Evolutionary conservation across 257 asterid genomes (phyloP).

Genomic region (Solanum chmielewskii): DNA sequence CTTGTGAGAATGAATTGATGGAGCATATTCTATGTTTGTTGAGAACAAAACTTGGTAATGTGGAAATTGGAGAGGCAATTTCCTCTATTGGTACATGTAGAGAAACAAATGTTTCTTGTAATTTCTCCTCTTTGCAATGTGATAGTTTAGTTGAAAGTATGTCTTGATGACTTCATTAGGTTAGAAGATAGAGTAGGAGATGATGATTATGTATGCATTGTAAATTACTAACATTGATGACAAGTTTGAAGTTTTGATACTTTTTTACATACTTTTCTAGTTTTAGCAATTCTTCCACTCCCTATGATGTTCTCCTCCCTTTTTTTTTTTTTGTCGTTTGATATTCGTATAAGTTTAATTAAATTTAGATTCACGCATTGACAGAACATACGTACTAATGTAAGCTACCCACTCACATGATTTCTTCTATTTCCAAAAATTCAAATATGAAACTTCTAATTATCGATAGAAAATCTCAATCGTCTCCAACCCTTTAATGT

Average conservation of each 20-base stretch:
- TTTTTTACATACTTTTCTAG: not conserved
- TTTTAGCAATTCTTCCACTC: not conserved
- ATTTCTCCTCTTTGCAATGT: not conserved
- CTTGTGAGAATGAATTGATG: constrained; percentile 33
- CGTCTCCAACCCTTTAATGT: not conserved
- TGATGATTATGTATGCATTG: not conserved
- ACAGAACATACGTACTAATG: no score
- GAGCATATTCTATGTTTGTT: constrained; percentile 19
- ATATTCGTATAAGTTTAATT: not conserved
- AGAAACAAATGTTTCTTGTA: not conserved
- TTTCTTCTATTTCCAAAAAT: no score
- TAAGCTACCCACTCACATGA: no score
- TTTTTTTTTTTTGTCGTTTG: not conserved
- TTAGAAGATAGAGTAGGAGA: not conserved
- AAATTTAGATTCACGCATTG: not conserved
- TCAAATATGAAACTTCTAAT: not conserved
- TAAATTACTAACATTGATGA: not conserved
- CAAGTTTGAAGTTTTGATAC: not conserved
- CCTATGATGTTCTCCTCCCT: not conserved
- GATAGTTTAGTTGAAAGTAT: constrained; percentile 2
- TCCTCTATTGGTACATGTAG: not conserved
- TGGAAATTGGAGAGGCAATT: constrained; percentile 10
- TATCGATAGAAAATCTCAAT: not conserved
- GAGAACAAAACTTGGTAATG: not conserved
- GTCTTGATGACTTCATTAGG: not conserved